These are phyloP conservation scores for Eremomyces bilateralis DNA, from an alignment of 495 filamentous ascomycete species.

Conservation along the genomic window DNA sequence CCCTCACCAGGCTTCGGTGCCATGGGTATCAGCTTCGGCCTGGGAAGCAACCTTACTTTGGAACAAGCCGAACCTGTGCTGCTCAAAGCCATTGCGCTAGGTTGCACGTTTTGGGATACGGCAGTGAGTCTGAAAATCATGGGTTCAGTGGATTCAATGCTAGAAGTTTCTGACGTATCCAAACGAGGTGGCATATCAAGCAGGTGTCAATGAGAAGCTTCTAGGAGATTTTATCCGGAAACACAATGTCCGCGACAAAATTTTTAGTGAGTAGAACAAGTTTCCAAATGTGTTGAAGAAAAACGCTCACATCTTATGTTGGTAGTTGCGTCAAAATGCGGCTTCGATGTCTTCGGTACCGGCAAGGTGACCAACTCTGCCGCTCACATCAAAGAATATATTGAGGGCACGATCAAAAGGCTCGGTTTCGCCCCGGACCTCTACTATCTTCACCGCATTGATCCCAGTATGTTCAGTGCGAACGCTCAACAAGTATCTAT, in stretches of 20 bases:
- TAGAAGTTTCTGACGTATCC: too few species aligned
- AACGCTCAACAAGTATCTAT: neutral
- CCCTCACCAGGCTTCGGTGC: too few species aligned
- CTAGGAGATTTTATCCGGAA: constrained; percentile 31
- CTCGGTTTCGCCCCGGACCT: constrained; percentile 27
- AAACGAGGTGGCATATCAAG: too few species aligned
- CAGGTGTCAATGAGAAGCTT: too few species aligned
- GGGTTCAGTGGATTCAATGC: too few species aligned
- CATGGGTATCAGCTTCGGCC: too few species aligned
- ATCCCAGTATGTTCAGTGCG: constrained; percentile 1
- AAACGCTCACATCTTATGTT: neutral
- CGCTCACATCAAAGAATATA: constrained; percentile 27
- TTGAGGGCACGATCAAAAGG: constrained; percentile 29
- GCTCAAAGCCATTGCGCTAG: too few species aligned
- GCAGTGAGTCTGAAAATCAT: too few species aligned
- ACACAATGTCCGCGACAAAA: constrained; percentile 25
- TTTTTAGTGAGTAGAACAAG: constrained; percentile 20
- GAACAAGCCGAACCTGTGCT: too few species aligned
- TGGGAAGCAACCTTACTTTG: too few species aligned
- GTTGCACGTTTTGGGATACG: too few species aligned
- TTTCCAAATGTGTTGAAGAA: neutral
- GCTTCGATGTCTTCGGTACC: constrained; percentile 19
- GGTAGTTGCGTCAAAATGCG: constrained; percentile 29
- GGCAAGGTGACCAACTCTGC: constrained; percentile 24
- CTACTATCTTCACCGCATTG: constrained; percentile 19